These are phyloP conservation scores for Candolleomyces efflorescens DNA, from an alignment of 768 basidiomycete species.

Conservation along the genomic window DNA sequence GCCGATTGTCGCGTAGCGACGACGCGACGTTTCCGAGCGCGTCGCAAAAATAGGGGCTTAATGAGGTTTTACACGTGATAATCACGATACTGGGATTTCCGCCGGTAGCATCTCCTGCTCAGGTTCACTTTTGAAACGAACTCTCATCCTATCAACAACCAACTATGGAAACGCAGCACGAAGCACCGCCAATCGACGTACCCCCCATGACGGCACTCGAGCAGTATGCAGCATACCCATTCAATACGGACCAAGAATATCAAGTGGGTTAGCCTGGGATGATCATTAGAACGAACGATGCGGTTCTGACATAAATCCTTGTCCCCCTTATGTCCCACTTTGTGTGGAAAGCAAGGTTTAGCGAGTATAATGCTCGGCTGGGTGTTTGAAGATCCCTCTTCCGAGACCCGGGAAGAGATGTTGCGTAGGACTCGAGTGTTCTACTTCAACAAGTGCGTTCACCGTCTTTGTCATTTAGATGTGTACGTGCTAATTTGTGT, in stretches of 20 bases:
- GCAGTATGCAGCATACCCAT: slow-evolving; percentile 43
- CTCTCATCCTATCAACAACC: background rate
- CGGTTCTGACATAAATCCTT: slow-evolving; percentile 1
- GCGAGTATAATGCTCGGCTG: slow-evolving; percentile 47
- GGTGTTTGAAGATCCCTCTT: slow-evolving; percentile 28
- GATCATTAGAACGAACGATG: background rate
- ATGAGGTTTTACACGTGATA: background rate
- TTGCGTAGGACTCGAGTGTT: slow-evolving; percentile 56
- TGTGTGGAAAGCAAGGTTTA: slow-evolving; percentile 58
- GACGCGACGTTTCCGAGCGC: too few relatives aligned
- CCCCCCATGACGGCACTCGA: slow-evolving; percentile 10
- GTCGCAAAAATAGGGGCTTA: too few relatives aligned
- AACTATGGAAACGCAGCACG: background rate
- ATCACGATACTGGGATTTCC: too few relatives aligned
- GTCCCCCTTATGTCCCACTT: slow-evolving; percentile 4
- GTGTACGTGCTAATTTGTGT: background rate
- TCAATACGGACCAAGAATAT: slow-evolving; percentile 52
- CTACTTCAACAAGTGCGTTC: slow-evolving; percentile 64
- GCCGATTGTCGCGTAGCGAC: too few relatives aligned
- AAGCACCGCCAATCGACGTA: background rate
- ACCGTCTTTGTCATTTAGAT: background rate
- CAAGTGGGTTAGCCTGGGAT: slow-evolving; percentile 53
- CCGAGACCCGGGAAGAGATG: slow-evolving; percentile 41
- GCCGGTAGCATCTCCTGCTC: too few relatives aligned
- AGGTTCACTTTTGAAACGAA: background rate